Evolutionary conservation across 805 yeast species (phyloP).

Genomic region (Kazachstania viticola): DNA sequence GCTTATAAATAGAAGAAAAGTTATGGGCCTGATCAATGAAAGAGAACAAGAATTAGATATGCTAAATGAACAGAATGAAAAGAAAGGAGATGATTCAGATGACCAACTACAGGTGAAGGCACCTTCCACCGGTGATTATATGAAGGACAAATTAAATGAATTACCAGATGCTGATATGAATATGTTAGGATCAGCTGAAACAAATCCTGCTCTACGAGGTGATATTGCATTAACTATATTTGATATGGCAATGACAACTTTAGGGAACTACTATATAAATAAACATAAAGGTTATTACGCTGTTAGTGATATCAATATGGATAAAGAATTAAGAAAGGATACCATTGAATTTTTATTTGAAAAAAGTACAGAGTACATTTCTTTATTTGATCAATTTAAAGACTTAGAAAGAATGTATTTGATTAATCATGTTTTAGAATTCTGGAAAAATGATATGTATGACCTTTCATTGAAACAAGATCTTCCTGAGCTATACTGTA

Average conservation of each 20-base stretch:
- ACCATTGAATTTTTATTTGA: conserved; percentile 27
- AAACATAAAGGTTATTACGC: conserved; percentile 26
- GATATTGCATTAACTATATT: conserved; percentile 61
- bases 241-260: conserved; percentile 49
- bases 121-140: conserved; percentile 41
- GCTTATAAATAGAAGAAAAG: conserved; percentile 69
- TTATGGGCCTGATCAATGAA: conserved; percentile 67
- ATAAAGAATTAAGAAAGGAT: conserved; percentile 18
- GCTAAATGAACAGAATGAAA: conserved; percentile 25
- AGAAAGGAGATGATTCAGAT: conserved; percentile 25
- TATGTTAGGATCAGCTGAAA: conserved; percentile 75
- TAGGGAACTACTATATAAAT: conserved; percentile 24
- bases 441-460: conserved; percentile 34
- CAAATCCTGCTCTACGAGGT: conserved; percentile 68
- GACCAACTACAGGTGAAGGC: conserved; percentile 32
- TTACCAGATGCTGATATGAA: conserved; percentile 82
- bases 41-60: conserved; percentile 50
- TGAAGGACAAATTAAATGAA: conserved; percentile 52
- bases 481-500: conserved; percentile 28
- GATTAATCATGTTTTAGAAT: conserved; percentile 49
- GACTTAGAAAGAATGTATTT: conserved; percentile 61
- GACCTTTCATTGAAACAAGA: conserved; percentile 19
- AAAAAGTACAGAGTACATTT: conserved; percentile 36
- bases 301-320: conserved; percentile 25
- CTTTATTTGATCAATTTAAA: conserved; percentile 55